Evolutionary conservation across 306 rosid species (phyloP).

Genomic region (Elaeagnus macrophylla): DNA sequence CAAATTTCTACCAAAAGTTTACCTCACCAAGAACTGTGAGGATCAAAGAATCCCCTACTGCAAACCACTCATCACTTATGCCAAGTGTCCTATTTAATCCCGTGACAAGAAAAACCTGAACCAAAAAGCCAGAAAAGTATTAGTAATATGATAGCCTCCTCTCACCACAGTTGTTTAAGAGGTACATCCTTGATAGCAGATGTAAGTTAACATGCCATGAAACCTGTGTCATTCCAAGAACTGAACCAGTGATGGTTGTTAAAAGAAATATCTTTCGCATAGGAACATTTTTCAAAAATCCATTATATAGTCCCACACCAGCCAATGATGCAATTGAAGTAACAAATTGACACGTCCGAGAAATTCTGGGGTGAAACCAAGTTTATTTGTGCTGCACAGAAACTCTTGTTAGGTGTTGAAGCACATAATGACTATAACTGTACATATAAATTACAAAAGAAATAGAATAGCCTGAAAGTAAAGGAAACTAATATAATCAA

Average conservation of each 20-base stretch:
- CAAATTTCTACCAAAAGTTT: conserved; percentile 8
- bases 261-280: conserved; percentile 61
- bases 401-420: conserved; percentile 14
- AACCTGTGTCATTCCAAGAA: conserved; percentile 96
- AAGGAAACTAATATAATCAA: conserved; percentile 13
- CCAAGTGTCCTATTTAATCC: conserved; percentile 74
- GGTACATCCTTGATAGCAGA: conserved; percentile 1
- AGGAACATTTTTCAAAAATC: conserved; percentile 76
- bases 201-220: conserved; percentile 6
- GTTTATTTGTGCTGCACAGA: conserved; percentile 76
- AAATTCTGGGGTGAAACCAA: conserved; percentile 84
- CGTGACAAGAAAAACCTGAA: conserved; percentile 75
- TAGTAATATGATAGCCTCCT: background rate
- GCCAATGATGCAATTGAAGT: conserved; percentile 81
- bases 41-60: conserved; percentile 90
- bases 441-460: conserved; percentile 2
- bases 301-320: conserved; percentile 90
- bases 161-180: conserved; percentile 8
- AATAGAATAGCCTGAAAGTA: conserved; percentile 6
- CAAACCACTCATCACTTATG: conserved; percentile 93
- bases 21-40: conserved; percentile 95
- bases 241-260: conserved; percentile 63
- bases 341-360: conserved; percentile 87
- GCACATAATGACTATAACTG: conserved; percentile 2
- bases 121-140: conserved; percentile 9